phyloP scores from a whole-genome alignment of 225 moss, liverwort and hornwort genomes.

The Polytrichum formosum region DNA sequence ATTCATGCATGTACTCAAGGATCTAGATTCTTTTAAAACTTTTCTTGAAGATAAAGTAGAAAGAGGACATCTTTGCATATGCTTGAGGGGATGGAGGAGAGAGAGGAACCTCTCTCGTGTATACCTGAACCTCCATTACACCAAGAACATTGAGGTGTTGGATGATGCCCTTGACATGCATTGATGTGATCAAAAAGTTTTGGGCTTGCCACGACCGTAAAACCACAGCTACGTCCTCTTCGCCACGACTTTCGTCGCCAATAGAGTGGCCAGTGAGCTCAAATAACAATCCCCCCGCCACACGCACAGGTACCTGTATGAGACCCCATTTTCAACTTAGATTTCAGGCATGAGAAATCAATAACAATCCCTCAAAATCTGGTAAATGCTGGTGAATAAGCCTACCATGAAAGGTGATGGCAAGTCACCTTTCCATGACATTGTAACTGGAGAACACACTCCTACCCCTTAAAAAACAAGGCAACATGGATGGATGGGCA shows the following conservation, averaged over 20 bases:
- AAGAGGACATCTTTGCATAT: too few relatives aligned
- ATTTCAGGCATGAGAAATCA: not conserved
- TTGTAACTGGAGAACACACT: not conserved
- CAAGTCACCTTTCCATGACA: not conserved
- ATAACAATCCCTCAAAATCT: not conserved
- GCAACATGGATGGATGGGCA: constrained; percentile 3
- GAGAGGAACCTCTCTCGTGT: not conserved
- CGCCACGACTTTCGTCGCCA: constrained; percentile 57
- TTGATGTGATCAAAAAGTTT: constrained; percentile 77
- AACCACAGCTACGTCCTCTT: constrained; percentile 85
- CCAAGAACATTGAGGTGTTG: constrained; percentile 62
- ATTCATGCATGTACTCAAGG: too few relatives aligned
- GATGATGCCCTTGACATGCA: constrained; percentile 81
- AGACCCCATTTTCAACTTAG: constrained; percentile 13
- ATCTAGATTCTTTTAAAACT: too few relatives aligned
- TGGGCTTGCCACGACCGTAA: constrained; percentile 80
- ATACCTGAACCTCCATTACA: constrained; percentile 87
- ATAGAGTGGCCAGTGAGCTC: constrained; percentile 87
- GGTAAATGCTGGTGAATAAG: not conserved
- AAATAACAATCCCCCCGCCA: constrained; percentile 83
- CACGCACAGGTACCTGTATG: constrained; percentile 82
- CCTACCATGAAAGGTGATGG: not conserved
- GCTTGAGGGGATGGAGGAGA: not conserved
- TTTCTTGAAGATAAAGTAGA: too few relatives aligned
- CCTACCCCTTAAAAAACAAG: not conserved